A percentile compares a stretch with the other conserved stretches of the same genome.
These are phyloP conservation scores for Cutaneotrichosporon spelunceum DNA, from an alignment of 1,284 basidiomycete species.

Conservation along the genomic window DNA sequence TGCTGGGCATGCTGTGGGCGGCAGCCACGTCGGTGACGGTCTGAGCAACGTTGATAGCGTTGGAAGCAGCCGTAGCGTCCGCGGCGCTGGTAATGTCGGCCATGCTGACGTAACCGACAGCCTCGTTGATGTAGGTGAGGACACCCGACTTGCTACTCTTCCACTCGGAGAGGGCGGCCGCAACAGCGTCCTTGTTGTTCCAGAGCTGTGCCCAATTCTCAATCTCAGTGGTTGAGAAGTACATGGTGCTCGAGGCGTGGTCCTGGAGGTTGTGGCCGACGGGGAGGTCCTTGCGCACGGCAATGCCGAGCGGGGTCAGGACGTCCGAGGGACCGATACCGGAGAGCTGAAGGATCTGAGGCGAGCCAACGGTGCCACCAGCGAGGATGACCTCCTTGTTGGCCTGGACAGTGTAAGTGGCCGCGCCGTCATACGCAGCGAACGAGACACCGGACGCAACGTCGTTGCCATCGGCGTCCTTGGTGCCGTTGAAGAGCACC, in stretches of 20 bases:
- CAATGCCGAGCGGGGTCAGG: conserved; percentile 58
- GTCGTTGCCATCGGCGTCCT: conserved; percentile 51
- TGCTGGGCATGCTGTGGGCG: conserved; percentile 36
- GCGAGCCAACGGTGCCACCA: conserved; percentile 63
- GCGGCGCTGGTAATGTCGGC: conserved; percentile 30
- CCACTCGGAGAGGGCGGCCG: conserved; percentile 33
- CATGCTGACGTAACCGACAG: conserved; percentile 26
- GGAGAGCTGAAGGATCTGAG: conserved; percentile 66
- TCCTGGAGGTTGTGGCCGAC: conserved; percentile 76
- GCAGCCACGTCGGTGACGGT: conserved; percentile 66
- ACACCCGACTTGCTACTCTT: conserved; percentile 35
- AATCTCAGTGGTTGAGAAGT: conserved; percentile 32
- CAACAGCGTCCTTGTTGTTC: conserved; percentile 23
- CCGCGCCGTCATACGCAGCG: conserved; percentile 48
- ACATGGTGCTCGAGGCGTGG: conserved; percentile 56
- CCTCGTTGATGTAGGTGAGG: conserved; percentile 52
- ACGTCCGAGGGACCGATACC: conserved; percentile 66
- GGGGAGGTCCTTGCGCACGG: conserved; percentile 57
- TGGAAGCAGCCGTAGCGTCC: conserved; percentile 31
- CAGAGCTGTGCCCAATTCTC: conserved; percentile 45
- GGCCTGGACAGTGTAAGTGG: conserved; percentile 55
- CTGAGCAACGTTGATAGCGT: conserved; percentile 60
- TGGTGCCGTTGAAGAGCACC: conserved; percentile 60
- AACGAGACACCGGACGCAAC: conserved; percentile 62
- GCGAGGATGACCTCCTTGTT: conserved; percentile 55